Percentiles rank a stretch among this genome's conserved stretches.
Evolutionary conservation across 192 early-diverging fungal species (phyloP).

Genomic region (Podochytrium sp.): DNA sequence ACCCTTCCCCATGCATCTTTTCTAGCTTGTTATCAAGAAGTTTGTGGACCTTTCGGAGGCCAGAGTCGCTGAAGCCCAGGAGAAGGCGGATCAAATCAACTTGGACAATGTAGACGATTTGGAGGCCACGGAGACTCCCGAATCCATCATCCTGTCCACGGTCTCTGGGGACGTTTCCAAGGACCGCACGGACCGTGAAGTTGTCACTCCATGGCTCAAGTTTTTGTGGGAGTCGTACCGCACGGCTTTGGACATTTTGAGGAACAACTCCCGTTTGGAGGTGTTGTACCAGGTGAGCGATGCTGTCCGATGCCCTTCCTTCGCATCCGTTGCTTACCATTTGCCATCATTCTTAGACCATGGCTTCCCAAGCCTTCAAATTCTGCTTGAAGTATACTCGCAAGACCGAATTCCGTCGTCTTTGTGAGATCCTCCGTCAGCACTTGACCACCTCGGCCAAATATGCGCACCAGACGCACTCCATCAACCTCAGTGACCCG

Average conservation of each 20-base stretch:
- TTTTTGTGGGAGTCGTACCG: constrained; percentile 99
- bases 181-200: constrained; percentile 95
- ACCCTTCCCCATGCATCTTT: neutral
- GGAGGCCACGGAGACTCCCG: constrained; percentile 95
- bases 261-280: constrained; percentile 96
- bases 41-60: constrained; percentile 87
- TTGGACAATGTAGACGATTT: constrained; percentile 89
- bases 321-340: neutral
- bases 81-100: constrained; percentile 85
- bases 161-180: constrained; percentile 92
- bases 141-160: constrained; percentile 93
- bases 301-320: neutral
- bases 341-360: constrained; percentile 32
- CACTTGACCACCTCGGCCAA: constrained; percentile 89
- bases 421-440: constrained; percentile 95
- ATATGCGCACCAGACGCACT: constrained; percentile 87
- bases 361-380: constrained; percentile 91
- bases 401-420: constrained; percentile 98
- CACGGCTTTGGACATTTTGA: constrained; percentile 92
- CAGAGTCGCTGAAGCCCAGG: constrained; percentile 88
- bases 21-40: constrained; percentile 79
- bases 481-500: constrained; percentile 93
- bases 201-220: constrained; percentile 98
- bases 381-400: constrained; percentile 95
- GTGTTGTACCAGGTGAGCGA: constrained; percentile 78